Evolutionary conservation across 306 rosid genomes (phyloP), one percentile per base, ranked within the genome.

Genomic region (Cucumis melo): DNA sequence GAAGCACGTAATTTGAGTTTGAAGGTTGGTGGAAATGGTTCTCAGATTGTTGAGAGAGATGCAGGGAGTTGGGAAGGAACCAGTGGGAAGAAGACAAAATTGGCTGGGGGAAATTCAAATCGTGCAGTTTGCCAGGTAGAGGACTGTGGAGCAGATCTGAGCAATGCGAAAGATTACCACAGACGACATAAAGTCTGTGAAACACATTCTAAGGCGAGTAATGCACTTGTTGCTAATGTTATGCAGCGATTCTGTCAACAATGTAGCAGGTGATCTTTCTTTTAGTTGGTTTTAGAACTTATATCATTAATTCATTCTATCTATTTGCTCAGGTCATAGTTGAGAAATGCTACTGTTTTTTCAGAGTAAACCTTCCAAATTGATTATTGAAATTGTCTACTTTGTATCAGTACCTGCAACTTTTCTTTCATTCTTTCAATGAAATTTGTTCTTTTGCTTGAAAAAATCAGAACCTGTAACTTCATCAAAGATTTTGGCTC

Each of bases 241-340:
- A 80, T 92, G 99, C 97, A 94, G 81, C 82, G 99, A 41, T 94
- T 94, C 82, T 94, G 99, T 81, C 99, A 94, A 74, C 99, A 94
- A 78, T 94, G 99, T 78, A 94, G 99, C 77, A 87, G 99, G 99
- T 89, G 77, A 80, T 86, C 78, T 77, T 67, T 50, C 53, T 24
- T 57, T 66, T 64, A n/a, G 55, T 53, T 56, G 58, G 53, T 68
- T 57, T 39, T 2, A 60, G 71, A 34, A 23, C 7, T 44, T 17
- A 27, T 23, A 27, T 42, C 20, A 39, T 41, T 11, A 74, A 57
- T 50, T 51, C 38, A 15, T 71, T 51, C 20, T 50, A 11, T 48
- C 44, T 53, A 24, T 48, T 1, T 68, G 20, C n/a, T 44, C 11
- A 44, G 39, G 32, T 19, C 75, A 70, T 70, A 20, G 44, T 72